Base-by-base conservation (phyloP, 495 filamentous ascomycete species). In the Hyaloscypha finlandica region DNA sequence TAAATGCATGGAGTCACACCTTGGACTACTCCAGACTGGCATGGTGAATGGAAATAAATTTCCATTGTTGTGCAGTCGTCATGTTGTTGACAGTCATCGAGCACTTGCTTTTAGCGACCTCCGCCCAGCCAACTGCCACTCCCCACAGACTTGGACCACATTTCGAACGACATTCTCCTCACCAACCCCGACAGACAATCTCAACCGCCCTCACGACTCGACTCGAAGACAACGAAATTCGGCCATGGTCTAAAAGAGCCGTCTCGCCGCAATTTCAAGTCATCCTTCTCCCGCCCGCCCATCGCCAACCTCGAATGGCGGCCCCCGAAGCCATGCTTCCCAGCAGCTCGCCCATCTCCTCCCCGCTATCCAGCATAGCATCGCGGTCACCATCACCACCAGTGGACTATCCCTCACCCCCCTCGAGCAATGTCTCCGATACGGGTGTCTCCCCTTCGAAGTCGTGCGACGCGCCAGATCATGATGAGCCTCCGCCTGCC, bases 401-500 rank as follows among this genome's bases (percentile, higher is more conserved):
- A 6, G 31, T n/a, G 74, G 37, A 68, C 76, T 81, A 81, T 66
- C 79, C 79, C 14, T 81, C 80, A 42, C 81, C 81, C 22, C 72
- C 65, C 30, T 80, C 77, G 2, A 79, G 70, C 54, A 69, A 72
- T 30, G 68, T 73, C 12, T 80, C 79, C 0, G 82, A 81, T 52
- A 78, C 73, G 68, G 76, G 77, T 22, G 80, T 79, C 8, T 79
- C 81, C 12, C 70, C 20, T 25, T 22, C 77, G 68, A 80, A 81
- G 65, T 37, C 73, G 0, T 54, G 54, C 39, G 63, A 64, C 14
- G 52, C 57, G 52, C 33, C 54, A 35, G 58, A 67, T 73, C 83
- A 85, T 70, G 81, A 85, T 58, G 80, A 81, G 61, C 78, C 85
- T 37, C 80, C 80, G 29, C 88, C 92, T 51, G 79, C 88, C 30